A percentile compares a stretch with the other conserved stretches of the same genome.
These are phyloP conservation scores for Trichoderma sp. DNA, from an alignment of 2,329 filamentous ascomycete genomes.

Conservation along the genomic window DNA sequence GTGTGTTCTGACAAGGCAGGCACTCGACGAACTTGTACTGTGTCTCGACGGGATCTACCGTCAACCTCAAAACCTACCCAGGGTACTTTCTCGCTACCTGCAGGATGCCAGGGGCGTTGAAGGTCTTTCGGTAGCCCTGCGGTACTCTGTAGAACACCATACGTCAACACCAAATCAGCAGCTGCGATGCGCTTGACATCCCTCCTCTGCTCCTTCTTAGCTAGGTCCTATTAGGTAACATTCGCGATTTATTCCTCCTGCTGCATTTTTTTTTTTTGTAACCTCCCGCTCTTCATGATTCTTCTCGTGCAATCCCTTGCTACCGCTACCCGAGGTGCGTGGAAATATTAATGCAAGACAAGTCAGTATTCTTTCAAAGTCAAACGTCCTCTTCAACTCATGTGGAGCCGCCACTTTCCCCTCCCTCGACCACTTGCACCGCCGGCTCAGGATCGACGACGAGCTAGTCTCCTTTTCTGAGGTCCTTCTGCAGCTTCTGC, in stretches of 20 bases:
- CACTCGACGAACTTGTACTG: neutral
- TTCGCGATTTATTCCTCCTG: neutral
- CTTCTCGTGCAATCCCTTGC: neutral
- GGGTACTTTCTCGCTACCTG: neutral
- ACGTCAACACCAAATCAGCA: neutral
- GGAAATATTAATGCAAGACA: slow-evolving; percentile 1
- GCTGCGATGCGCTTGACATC: slow-evolving; percentile 3
- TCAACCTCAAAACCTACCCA: neutral
- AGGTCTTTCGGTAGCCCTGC: neutral
- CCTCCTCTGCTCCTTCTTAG: neutral
- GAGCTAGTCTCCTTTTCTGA: neutral
- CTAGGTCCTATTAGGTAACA: slow-evolving; percentile 14
- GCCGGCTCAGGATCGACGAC: slow-evolving; percentile 11
- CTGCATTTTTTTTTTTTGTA: neutral
- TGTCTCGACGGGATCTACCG: neutral
- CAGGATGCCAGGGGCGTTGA: neutral
- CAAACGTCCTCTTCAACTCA: neutral
- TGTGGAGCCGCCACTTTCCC: slow-evolving; percentile 12
- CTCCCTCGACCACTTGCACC: neutral
- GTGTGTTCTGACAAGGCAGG: neutral
- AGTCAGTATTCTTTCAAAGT: neutral
- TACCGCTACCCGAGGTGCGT: neutral
- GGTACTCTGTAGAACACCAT: neutral
- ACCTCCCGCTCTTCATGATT: too few species aligned
- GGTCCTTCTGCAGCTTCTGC: neutral